Conservation (phyloP, 1,284 basidiomycete genomes). For the Trametes hirsuta region DNA sequence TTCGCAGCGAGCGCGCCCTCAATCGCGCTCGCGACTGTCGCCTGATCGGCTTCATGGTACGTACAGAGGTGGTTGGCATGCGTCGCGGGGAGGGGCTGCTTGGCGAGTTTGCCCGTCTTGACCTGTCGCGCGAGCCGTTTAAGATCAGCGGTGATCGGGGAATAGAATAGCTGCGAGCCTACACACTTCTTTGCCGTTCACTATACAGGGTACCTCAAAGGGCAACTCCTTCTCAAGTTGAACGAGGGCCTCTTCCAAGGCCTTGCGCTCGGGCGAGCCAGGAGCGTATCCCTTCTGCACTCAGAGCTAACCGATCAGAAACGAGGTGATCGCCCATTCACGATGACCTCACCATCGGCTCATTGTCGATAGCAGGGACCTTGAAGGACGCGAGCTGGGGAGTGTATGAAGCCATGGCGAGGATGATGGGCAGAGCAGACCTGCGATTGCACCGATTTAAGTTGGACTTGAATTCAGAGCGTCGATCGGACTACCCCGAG, state of each 20-base stretch:
- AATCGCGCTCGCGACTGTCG: conserved; percentile 81
- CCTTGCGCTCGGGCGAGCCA: conserved; percentile 80
- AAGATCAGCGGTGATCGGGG: conserved; percentile 8
- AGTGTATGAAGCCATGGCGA: conserved; percentile 39
- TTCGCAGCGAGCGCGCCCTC: conserved; percentile 89
- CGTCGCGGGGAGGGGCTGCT: conserved; percentile 84
- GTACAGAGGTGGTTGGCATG: conserved; percentile 82
- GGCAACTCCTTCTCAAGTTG: conserved; percentile 86
- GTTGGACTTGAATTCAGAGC: neutral
- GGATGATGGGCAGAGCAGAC: conserved; percentile 14
- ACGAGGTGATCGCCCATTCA: neutral
- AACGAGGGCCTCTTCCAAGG: conserved; percentile 74
- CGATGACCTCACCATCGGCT: conserved; percentile 77
- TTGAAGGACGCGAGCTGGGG: conserved; percentile 84
- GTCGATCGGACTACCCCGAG: neutral
- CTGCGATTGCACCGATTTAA: neutral
- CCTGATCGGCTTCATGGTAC: conserved; percentile 89
- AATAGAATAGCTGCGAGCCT: neutral
- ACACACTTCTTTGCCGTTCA: conserved; percentile 85
- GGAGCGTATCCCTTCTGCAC: conserved; percentile 68
- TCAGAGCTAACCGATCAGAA: neutral
- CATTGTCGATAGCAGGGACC: conserved; percentile 85
- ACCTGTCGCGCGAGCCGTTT: conserved; percentile 51
- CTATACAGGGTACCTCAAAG: conserved; percentile 90
- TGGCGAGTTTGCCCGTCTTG: conserved; percentile 81